Evolutionary conservation across 805 yeast genomes (phyloP), one percentile per base, ranked within the genome.

Genomic region (Vanderwaltozyma tropicalis): DNA sequence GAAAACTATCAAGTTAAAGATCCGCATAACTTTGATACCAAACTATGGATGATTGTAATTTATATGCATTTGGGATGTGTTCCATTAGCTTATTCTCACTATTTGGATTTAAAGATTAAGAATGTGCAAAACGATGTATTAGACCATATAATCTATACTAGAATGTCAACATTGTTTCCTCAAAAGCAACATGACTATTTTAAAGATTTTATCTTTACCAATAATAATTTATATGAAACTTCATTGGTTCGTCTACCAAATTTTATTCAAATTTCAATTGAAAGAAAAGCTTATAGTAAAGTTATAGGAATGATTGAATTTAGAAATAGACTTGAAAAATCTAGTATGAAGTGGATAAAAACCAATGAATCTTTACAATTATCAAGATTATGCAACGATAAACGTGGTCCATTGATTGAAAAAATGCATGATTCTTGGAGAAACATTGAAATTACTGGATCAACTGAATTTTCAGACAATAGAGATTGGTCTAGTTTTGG

Each of bases 91-190:
- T 47, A 57, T 25, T 52, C 56, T 7, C 72, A 76, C 32, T 86
- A 71, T 54, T 57, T 68, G 13, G 51, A 64, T 1, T 57, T 88
- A 36, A 73, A 76, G 27, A 72, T 86, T 47, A 84, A 81, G 51
- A 77, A 79, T 61, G 59, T 87, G 8, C 97, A 89, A 58, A 65
- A 69, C 35, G 96, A 88, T 50, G 72, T 84, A 0, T 55, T 82
- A 33, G 71, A 78, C 11, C 72, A 75, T 43, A 67, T 71, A 43
- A 48, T 78, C 9, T 58, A 67, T 9, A 64, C 76, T 0, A 66
- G 84, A 34, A 46, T 67, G 19, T 63, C 77, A 1, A 52, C 74
- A 0, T 43, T 67, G 1, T 55, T 52, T 28, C 83, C 84, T 0
- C 48, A 63, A 2, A 59, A 65, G 13, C 49, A 56, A 2, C 61